Evolutionary conservation across 495 filamentous ascomycete species (phyloP).

Genomic region (Penicillium mononematosum): DNA sequence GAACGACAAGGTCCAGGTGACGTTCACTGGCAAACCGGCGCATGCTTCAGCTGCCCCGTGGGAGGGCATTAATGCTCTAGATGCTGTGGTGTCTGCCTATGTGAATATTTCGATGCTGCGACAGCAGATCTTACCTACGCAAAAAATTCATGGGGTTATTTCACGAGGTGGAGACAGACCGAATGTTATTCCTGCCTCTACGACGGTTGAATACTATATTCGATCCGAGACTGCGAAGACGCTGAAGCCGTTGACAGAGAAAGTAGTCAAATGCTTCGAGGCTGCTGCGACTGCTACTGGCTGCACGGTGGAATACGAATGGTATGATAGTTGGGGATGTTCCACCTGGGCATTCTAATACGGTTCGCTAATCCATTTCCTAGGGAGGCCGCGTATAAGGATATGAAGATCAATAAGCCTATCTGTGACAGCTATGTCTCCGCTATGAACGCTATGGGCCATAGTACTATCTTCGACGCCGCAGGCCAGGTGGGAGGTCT

Average conservation of each 20-base stretch:
- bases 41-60: conserved; percentile 61
- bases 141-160: conserved; percentile 49
- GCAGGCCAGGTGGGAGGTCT: conserved; percentile 32
- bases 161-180: conserved; percentile 42
- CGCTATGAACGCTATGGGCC: conserved; percentile 46
- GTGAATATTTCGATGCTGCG: conserved; percentile 58
- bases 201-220: conserved; percentile 56
- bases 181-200: conserved; percentile 54
- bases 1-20: conserved; percentile 49
- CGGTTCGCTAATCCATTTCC: neutral
- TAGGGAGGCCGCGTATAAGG: conserved; percentile 50
- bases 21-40: conserved; percentile 48
- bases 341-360: neutral
- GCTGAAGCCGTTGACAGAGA: conserved; percentile 46
- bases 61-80: conserved; percentile 64
- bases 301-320: conserved; percentile 48
- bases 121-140: conserved; percentile 53
- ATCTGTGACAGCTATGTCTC: conserved; percentile 53
- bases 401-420: conserved; percentile 47
- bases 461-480: conserved; percentile 42
- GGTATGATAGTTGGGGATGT: conserved; percentile 17
- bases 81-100: conserved; percentile 61
- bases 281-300: conserved; percentile 56
- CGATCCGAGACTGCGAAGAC: conserved; percentile 45
- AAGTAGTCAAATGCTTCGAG: conserved; percentile 55